phyloP scores from a whole-genome alignment of 768 basidiomycete species.

The Suillus alpinus region DNA sequence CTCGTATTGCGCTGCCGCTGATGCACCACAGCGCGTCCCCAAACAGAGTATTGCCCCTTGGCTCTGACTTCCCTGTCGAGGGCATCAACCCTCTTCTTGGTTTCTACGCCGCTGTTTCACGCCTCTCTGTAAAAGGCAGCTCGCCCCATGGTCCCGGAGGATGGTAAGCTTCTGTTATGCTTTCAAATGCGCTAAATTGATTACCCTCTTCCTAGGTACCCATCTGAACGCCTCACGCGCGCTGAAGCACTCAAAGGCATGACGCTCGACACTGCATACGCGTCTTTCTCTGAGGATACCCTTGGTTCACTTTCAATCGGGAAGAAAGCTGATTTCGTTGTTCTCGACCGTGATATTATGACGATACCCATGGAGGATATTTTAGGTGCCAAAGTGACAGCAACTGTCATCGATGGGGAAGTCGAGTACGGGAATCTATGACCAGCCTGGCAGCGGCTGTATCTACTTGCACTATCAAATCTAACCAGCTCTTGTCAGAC shows the following conservation, averaged over 20 bases:
- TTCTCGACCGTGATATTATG: conserved; percentile 83
- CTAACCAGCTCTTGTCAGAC: not conserved
- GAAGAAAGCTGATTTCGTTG: conserved; percentile 85
- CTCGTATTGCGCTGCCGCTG: not conserved
- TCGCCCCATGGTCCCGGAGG: conserved; percentile 83
- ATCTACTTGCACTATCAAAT: not conserved
- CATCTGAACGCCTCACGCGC: conserved; percentile 72
- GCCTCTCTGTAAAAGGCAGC: conserved; percentile 61
- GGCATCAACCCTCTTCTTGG: conserved; percentile 84
- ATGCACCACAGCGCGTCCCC: conserved; percentile 43
- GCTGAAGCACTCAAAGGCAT: conserved; percentile 85
- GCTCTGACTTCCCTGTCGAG: conserved; percentile 95
- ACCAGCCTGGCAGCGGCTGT: not conserved
- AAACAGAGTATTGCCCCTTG: conserved; percentile 66
- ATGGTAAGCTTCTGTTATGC: conserved; percentile 54
- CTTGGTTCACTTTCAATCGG: conserved; percentile 73
- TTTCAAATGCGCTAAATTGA: not conserved
- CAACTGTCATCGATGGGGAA: conserved; percentile 75
- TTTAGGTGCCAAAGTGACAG: conserved; percentile 58
- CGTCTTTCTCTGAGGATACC: conserved; percentile 70
- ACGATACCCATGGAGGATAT: conserved; percentile 58
- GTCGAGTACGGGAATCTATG: conserved; percentile 54
- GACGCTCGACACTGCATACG: conserved; percentile 88
- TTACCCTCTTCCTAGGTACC: conserved; percentile 58
- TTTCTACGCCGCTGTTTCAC: conserved; percentile 85